These are phyloP conservation scores for Phialemonium atrogriseum DNA, from an alignment of 2,329 filamentous ascomycete genomes.

Conservation along the genomic window DNA sequence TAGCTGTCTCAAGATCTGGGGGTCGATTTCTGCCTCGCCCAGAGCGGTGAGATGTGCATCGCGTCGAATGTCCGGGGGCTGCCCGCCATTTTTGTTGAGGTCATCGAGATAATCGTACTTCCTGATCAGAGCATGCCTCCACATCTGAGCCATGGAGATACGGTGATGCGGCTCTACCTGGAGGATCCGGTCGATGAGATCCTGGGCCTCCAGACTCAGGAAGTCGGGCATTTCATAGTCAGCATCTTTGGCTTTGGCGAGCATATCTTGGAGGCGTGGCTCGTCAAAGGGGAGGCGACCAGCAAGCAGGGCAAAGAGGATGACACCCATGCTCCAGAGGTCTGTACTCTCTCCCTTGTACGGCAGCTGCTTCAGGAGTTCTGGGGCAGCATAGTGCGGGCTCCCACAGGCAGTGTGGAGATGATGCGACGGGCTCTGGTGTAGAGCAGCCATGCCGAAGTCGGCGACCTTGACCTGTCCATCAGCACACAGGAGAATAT, in stretches of 20 bases:
- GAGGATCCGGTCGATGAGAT: constrained; percentile 74
- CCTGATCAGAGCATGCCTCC: constrained; percentile 76
- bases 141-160: constrained; percentile 74
- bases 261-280: constrained; percentile 52
- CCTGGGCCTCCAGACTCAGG: constrained; percentile 61
- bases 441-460: constrained; percentile 93
- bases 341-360: constrained; percentile 86
- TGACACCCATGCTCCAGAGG: constrained; percentile 90
- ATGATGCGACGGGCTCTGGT: constrained; percentile 69
- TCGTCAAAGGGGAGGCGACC: constrained; percentile 78
- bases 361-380: constrained; percentile 67
- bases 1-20: constrained; percentile 75
- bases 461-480: constrained; percentile 88
- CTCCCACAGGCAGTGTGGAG: constrained; percentile 90
- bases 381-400: constrained; percentile 92
- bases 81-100: constrained; percentile 44
- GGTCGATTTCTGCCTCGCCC: constrained; percentile 61
- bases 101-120: constrained; percentile 75
- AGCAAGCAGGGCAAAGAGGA: constrained; percentile 79
- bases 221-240: constrained; percentile 52
- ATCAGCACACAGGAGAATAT: constrained; percentile 74
- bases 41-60: constrained; percentile 53
- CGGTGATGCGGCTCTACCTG: constrained; percentile 69
- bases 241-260: constrained; percentile 51
- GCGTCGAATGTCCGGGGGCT: constrained; percentile 49